Evolutionary conservation across 2,329 filamentous ascomycete genomes (phyloP), one percentile per base, ranked within the genome.

Genomic region (Neonectria hederae): DNA sequence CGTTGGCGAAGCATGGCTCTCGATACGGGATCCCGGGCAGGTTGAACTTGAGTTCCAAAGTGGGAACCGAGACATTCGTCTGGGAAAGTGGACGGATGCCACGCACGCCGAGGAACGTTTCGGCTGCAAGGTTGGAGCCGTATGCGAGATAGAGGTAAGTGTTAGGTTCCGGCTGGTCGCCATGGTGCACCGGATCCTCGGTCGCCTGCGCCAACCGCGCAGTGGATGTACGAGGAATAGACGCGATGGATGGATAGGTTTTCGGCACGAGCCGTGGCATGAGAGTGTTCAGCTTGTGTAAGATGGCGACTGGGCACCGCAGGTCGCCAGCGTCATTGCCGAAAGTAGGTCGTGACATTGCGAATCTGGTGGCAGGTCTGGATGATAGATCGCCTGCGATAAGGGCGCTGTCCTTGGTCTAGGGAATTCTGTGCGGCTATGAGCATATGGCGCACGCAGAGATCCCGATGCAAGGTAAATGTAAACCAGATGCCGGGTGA

Each of bases 1-100:
- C 91, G 74, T 97, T 97, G 62, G 93, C 94, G 77, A 98, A 97
- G 78, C 95, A 97, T 0, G 96, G 95, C 79, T 98, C 96, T 13
- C 80, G 75, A 80, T 98, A 98, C 0, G 96, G 92, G 1, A 97
- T 75, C 1, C 94, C 95, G 0, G 94, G 88, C 0, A 98, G 86
- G 75, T 96, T 91, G 77, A 99, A 97, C 7, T 90, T 92, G 56
- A 99, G 83, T 54, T 87, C 84, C 52, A 98, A 83, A 5, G 87
- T 86, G 0, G 96, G 96, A 2, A 93, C 93, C 5, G 91, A 87
- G 8, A 97, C 95, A 74, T 94, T 94, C 74, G 94, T 81, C 67
- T 92, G 87, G 42, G 92, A 93, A 14, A 98, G 74, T 0, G 96
- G 96, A 26, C 87, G 87, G 79, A 98, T 95, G 65, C 90, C 90